Evolutionary conservation across 2,329 filamentous ascomycete genomes (phyloP).

Genomic region (Microcera coccophila): DNA sequence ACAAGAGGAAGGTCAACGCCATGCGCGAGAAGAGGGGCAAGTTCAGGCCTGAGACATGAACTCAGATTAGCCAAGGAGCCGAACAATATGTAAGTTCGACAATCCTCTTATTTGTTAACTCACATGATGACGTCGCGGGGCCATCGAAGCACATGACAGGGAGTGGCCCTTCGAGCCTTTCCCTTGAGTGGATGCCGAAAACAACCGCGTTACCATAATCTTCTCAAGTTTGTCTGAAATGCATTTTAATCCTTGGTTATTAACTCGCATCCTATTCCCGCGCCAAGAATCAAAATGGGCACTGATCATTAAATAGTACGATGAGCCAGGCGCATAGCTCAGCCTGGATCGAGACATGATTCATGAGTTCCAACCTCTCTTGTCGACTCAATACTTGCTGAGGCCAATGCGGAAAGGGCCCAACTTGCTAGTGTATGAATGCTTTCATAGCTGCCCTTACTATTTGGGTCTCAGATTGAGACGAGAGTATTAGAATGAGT

Average conservation of each 20-base stretch:
- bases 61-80: no score
- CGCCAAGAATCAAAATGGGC: not conserved
- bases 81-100: conserved; percentile 12
- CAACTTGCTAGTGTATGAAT: no score
- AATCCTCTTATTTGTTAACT: conserved; percentile 8
- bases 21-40: conserved; percentile 66
- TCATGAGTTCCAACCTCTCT: no score
- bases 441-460: no score
- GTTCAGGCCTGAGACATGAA: conserved; percentile 51
- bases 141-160: conserved; percentile 39
- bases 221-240: conserved; percentile 61
- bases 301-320: not conserved
- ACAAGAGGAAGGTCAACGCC: conserved; percentile 65
- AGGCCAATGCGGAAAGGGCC: no score
- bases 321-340: no score
- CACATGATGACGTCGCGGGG: conserved; percentile 52
- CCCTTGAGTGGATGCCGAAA: conserved; percentile 48
- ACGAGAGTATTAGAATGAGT: no score
- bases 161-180: conserved; percentile 21
- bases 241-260: no score
- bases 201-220: conserved; percentile 61
- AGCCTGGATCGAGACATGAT: no score
- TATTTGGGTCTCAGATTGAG: no score
- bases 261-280: no score
- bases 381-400: no score